phyloP scores from a whole-genome alignment of 2,329 filamentous ascomycete genomes.

The Phaeosphaeria sp. region DNA sequence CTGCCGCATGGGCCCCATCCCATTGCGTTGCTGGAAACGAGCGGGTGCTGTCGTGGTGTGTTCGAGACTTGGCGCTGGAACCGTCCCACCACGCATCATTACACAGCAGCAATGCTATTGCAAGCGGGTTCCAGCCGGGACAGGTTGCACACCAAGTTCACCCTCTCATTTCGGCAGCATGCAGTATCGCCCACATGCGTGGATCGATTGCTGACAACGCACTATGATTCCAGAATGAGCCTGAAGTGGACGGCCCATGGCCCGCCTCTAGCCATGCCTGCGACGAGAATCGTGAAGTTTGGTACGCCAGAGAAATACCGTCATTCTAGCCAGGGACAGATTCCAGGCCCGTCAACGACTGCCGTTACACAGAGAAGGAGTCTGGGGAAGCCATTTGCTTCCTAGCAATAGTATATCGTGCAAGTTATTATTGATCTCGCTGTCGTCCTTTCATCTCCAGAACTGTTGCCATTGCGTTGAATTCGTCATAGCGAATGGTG shows the following conservation, averaged over 20 bases:
- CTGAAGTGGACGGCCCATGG: conserved; percentile 39
- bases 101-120: conserved; percentile 21
- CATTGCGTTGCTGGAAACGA: conserved; percentile 20
- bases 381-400: conserved; percentile 25
- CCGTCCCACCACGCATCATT: conserved; percentile 25
- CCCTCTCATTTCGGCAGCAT: conserved; percentile 49
- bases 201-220: conserved; percentile 44
- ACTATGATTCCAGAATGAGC: conserved; percentile 40
- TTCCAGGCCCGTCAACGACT: conserved; percentile 24
- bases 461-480: conserved; percentile 23
- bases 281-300: conserved; percentile 29
- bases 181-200: conserved; percentile 45
- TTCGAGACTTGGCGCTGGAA: conserved; percentile 20
- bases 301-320: conserved; percentile 31
- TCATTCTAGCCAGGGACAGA: conserved; percentile 34
- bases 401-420: conserved; percentile 30
- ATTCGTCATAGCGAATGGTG: conserved; percentile 29
- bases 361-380: conserved; percentile 22
- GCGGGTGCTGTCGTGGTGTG: conserved; percentile 21
- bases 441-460: conserved; percentile 22
- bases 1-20: conserved; percentile 21
- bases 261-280: conserved; percentile 31
- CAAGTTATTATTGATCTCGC: conserved; percentile 33
- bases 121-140: conserved; percentile 21
- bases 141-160: conserved; percentile 40